phyloP scores from a whole-genome alignment of 805 yeast genomes.

The Sugiyamaella marilandica region DNA sequence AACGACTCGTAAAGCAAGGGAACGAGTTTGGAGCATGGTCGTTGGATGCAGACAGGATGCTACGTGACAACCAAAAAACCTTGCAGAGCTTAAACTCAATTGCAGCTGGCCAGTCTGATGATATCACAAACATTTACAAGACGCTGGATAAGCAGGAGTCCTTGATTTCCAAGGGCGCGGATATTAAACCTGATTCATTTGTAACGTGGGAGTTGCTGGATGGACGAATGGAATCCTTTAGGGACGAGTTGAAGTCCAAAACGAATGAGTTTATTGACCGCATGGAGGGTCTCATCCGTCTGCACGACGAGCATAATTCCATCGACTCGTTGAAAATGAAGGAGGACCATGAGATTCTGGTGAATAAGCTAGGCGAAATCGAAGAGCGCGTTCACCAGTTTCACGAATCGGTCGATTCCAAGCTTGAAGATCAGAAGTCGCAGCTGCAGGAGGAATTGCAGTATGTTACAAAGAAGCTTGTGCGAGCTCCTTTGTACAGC shows the following conservation, averaged over 20 bases:
- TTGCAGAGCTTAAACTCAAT: background rate
- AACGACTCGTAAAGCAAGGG: background rate
- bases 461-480: background rate
- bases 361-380: background rate
- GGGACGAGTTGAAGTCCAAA: background rate
- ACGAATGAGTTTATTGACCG: background rate
- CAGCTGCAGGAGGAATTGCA: slow-evolving; percentile 2
- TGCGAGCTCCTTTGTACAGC: background rate
- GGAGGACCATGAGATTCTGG: background rate
- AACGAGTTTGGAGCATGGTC: slow-evolving; percentile 6
- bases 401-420: background rate
- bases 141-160: slow-evolving; percentile 2
- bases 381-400: background rate
- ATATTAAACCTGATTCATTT: background rate
- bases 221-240: background rate
- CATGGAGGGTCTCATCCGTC: background rate
- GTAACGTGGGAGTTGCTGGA: background rate
- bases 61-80: background rate
- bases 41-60: slow-evolving; percentile 1
- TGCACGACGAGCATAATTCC: background rate
- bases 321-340: background rate
- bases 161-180: background rate
- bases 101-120: slow-evolving; percentile 7
- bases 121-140: slow-evolving; percentile 3
- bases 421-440: background rate